Base-by-base conservation (phyloP, 2,329 filamentous ascomycete species). In the Tolypocladium ophioglossoides region DNA sequence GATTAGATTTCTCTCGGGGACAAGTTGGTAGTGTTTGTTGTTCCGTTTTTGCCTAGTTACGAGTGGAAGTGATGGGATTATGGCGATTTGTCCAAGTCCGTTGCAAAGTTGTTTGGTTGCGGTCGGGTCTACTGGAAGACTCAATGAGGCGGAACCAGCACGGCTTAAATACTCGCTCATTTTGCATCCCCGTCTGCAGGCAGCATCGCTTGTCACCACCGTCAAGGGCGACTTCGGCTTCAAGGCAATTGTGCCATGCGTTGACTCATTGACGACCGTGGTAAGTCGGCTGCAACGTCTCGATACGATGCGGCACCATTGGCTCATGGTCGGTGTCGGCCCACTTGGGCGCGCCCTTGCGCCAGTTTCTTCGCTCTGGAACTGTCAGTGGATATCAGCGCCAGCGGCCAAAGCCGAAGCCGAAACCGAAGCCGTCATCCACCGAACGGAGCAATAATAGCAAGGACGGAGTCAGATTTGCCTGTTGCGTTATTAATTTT, bases 361-460 rank as follows among this genome's bases (percentile, higher is more conserved):
- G 22, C 32, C 16, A 32, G 40, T 39, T 10, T n/a, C 18, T 16
- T 44, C 50, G 24, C 11, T 10, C 9, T 30, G 11, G 30, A 14
- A 14, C 24, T 18, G 27, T 24, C 41, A 14, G 9, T 22, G 14
- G 14, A 14, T 14, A 10, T 38, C 34, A 8, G 20, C 14, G 18
- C 18, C 4, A 30, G 3, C 32, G 6, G 56, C 62, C 60, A 59
- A 63, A 63, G 62, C 65, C 64, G 64, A 68, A 61, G 55, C 64
- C 66, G 63, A 66, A 54, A 30, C 56, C 56, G 55, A 55, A 38
- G 20, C 52, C 41, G 9, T 49, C n/a, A 32, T 18, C 1, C 16
- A 32, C 27, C 5, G 9, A n/a, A n/a, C 38, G 38, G 38, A 40
- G 38, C 30, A n/a, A n/a, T n/a, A n/a, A n/a, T n/a, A n/a, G n/a